Evolutionary conservation across 169 alveolate species (phyloP).

Genomic region (Neospora caninum): DNA sequence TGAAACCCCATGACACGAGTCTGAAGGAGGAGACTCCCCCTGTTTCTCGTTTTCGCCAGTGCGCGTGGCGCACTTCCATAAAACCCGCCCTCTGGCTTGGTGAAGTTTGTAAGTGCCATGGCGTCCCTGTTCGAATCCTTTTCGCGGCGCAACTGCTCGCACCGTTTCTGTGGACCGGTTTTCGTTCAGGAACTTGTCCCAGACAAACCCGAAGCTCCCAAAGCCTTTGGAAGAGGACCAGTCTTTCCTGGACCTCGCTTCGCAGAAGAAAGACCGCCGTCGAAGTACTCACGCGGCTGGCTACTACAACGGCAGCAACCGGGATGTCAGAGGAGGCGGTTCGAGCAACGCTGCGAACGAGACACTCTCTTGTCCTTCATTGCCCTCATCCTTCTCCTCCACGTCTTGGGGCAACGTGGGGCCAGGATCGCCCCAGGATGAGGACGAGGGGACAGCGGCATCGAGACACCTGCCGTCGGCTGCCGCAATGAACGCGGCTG

Average conservation of each 20-base stretch:
- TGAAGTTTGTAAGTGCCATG: too few relatives aligned
- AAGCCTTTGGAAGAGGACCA: constrained; percentile 29
- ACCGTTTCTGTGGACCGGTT: background rate
- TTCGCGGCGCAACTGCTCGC: too few relatives aligned
- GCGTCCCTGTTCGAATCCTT: too few relatives aligned
- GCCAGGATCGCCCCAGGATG: background rate
- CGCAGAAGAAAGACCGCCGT: constrained; percentile 15
- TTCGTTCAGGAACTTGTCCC: background rate
- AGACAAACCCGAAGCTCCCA: constrained; percentile 21
- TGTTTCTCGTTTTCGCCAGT: too few relatives aligned
- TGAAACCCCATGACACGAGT: too few relatives aligned
- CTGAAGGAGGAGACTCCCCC: too few relatives aligned
- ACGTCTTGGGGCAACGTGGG: background rate
- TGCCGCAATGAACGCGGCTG: constrained; percentile 26
- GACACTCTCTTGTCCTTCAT: background rate
- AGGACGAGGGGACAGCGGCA: background rate
- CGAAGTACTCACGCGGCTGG: background rate
- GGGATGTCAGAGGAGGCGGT: background rate
- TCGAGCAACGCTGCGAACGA: background rate
- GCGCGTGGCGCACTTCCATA: too few relatives aligned
- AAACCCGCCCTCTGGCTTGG: too few relatives aligned
- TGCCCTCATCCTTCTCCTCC: background rate
- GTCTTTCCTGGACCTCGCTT: constrained; percentile 12
- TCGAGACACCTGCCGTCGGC: background rate
- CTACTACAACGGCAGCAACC: background rate